Evolutionary conservation across 495 filamentous ascomycete species (phyloP).

Genomic region (Cercophora samala): DNA sequence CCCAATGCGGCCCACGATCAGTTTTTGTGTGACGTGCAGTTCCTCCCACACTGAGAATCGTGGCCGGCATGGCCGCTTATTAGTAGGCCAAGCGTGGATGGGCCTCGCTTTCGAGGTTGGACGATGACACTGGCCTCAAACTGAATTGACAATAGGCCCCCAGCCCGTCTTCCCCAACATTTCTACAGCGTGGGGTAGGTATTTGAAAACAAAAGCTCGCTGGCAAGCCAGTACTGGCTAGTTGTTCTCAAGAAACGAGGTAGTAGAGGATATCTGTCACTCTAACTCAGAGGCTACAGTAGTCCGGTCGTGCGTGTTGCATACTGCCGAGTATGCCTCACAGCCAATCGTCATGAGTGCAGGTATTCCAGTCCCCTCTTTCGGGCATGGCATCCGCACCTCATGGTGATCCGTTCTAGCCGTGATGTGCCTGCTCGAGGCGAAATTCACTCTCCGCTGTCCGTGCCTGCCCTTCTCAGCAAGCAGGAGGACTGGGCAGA

Average conservation of each 20-base stretch:
- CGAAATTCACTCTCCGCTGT: background rate
- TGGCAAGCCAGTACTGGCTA: background rate
- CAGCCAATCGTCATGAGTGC: background rate
- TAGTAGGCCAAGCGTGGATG: conserved; percentile 5
- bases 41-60: background rate
- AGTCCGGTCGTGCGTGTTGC: conserved; percentile 2
- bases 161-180: background rate
- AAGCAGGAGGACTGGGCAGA: too few relatives aligned
- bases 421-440: conserved; percentile 1
- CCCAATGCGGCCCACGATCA: background rate
- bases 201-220: background rate
- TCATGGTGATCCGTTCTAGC: background rate
- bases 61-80: background rate
- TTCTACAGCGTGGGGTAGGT: background rate
- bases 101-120: conserved; percentile 8
- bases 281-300: background rate
- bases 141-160: background rate
- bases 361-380: background rate
- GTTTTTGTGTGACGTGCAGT: conserved; percentile 5
- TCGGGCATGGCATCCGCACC: background rate
- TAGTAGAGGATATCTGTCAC: background rate
- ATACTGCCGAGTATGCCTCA: background rate
- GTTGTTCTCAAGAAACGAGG: background rate
- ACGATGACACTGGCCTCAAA: conserved; percentile 20
- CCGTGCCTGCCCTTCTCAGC: conserved; percentile 1